phyloP scores from a whole-genome alignment of 352 stramenopile genomes.

The Phytophthora ohioensis region DNA sequence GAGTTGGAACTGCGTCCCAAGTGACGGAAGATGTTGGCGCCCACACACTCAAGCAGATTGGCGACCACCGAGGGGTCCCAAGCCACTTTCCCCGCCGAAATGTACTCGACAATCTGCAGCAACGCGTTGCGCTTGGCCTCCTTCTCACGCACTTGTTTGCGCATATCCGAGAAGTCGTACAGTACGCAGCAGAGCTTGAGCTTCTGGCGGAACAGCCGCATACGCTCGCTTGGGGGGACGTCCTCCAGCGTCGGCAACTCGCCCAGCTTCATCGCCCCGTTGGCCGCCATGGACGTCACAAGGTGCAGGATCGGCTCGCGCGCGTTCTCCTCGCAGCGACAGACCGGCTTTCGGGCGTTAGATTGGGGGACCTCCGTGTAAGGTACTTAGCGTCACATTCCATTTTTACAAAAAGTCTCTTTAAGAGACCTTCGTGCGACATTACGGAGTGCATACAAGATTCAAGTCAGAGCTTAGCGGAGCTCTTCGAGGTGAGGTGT shows the following conservation, averaged over 20 bases:
- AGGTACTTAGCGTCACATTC: conserved; percentile 4
- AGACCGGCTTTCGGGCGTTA: conserved; percentile 27
- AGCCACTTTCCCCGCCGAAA: conserved; percentile 84
- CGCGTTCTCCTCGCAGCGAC: conserved; percentile 11
- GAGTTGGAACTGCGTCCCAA: conserved; percentile 70
- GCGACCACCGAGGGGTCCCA: conserved; percentile 60
- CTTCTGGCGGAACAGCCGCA: conserved; percentile 75
- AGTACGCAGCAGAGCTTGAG: conserved; percentile 68
- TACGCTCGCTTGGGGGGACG: conserved; percentile 59
- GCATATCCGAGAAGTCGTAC: conserved; percentile 68
- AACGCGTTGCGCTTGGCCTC: conserved; percentile 96
- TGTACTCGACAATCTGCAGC: conserved; percentile 98
- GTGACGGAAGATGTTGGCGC: conserved; percentile 92
- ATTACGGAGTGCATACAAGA: background rate
- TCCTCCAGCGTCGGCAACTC: conserved; percentile 68
- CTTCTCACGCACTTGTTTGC: conserved; percentile 72
- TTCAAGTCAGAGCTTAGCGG: background rate
- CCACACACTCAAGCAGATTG: conserved; percentile 78
- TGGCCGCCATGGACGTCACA: conserved; percentile 34
- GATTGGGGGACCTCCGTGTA: conserved; percentile 10
- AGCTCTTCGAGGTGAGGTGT: background rate
- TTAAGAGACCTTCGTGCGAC: conserved; percentile 18
- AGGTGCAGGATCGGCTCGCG: conserved; percentile 17
- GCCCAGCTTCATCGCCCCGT: conserved; percentile 51
- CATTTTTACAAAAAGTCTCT: background rate